Percentiles rank a stretch among this genome's conserved stretches.
Conservation (phyloP, 2,329 filamentous ascomycete species). For the Beauveria scarabaeidicola region DNA sequence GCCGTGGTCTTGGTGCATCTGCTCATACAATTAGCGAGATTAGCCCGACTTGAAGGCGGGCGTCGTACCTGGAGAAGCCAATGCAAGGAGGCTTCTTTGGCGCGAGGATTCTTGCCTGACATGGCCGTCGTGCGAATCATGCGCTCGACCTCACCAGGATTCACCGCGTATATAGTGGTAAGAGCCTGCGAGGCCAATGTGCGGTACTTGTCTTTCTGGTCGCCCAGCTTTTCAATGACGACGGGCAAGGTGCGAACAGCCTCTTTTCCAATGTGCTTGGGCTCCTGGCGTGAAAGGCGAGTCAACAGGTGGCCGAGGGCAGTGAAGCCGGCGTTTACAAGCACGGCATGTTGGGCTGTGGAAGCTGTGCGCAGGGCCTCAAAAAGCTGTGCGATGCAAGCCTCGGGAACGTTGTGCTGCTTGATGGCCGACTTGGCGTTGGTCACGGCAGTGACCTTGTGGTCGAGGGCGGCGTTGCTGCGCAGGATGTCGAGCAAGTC, state of each 20-base stretch:
- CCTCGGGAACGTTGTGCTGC: constrained; percentile 79
- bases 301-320: constrained; percentile 82
- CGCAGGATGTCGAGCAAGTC: constrained; percentile 44
- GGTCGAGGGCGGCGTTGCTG: constrained; percentile 59
- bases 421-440: constrained; percentile 82
- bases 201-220: constrained; percentile 79
- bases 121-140: constrained; percentile 71
- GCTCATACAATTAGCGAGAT: constrained; percentile 1
- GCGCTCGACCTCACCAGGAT: constrained; percentile 67
- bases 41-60: neutral
- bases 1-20: constrained; percentile 75
- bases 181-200: constrained; percentile 66
- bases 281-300: constrained; percentile 75
- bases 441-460: constrained; percentile 63
- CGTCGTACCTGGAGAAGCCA: constrained; percentile 68
- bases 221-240: constrained; percentile 77
- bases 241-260: constrained; percentile 63
- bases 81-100: constrained; percentile 76
- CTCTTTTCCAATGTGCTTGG: constrained; percentile 62
- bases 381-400: constrained; percentile 63
- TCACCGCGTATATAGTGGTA: constrained; percentile 64
- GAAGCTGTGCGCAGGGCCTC: constrained; percentile 73
- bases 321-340: constrained; percentile 78
- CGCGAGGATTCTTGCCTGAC: constrained; percentile 69
- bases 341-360: constrained; percentile 63